Percentiles rank a stretch among this genome's conserved stretches.
These are phyloP conservation scores for Detonula confervacea DNA, from an alignment of 352 stramenopile species.

Conservation along the genomic window DNA sequence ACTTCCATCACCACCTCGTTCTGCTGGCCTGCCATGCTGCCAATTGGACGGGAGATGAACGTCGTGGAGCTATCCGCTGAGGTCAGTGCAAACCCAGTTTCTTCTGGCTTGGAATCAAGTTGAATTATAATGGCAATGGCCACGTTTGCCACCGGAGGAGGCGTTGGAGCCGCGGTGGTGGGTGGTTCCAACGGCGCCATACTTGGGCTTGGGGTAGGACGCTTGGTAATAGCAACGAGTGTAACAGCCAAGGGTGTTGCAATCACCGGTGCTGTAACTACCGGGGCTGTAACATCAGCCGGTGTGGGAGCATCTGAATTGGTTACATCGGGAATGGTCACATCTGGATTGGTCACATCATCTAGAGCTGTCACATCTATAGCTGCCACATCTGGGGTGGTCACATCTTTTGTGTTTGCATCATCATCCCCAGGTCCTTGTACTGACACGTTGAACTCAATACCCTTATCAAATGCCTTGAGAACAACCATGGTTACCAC, in stretches of 20 bases:
- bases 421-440: too few species aligned
- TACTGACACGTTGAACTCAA: neutral
- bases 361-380: too few species aligned
- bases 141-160: neutral
- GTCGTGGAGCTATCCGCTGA: constrained; percentile 36
- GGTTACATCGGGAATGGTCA: too few species aligned
- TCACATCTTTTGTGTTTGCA: too few species aligned
- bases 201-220: constrained; percentile 3
- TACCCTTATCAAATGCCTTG: neutral
- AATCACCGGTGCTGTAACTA: neutral
- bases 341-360: too few species aligned
- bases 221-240: neutral
- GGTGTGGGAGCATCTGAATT: too few species aligned
- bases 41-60: constrained; percentile 34
- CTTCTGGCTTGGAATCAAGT: constrained; percentile 32
- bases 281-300: too few species aligned
- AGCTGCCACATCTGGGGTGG: too few species aligned
- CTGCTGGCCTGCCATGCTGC: constrained; percentile 20
- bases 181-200: neutral
- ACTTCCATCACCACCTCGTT: constrained; percentile 27
- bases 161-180: constrained; percentile 2
- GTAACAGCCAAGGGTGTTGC: too few species aligned
- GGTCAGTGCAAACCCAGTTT: constrained; percentile 35
- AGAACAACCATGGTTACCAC: neutral
- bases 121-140: constrained; percentile 38